Base-by-base conservation (phyloP, 306 rosid genomes). In the Erythrophleum fordii region DNA sequence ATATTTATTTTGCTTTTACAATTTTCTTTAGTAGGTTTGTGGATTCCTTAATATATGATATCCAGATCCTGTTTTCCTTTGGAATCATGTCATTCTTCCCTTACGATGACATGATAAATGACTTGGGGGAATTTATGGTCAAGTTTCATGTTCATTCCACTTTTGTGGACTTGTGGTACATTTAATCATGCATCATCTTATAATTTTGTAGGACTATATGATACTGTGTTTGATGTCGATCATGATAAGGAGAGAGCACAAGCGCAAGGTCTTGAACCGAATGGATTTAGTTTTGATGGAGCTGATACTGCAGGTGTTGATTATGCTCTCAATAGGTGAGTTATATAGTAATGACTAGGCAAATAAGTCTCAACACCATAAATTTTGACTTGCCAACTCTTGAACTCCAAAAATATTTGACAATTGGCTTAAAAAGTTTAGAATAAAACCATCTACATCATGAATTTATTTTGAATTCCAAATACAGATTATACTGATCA, bases 201-300 rank as follows among this genome's bases (percentile, higher is more conserved):
- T 62, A 29, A 61, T 77, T 66, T 72, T 86, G 42, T 83, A 93
- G 99, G 99, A 86, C 98, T 95, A 78, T 80, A 85, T 5, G 99
- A 95, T 77, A 91, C 98, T 6, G 98, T 95, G 56, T 89, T 89
- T 83, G 99, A 95, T 10, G 93, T 91, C 44, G 93, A 95, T 82
- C 72, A 89, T 71, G 98, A 90, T 65, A 88, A 55, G 83, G 98
- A 90, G 80, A 93, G 98, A 85, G 98, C 99, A 76, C 71, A 87
- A 82, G 87, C 89, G 0, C 89, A 92, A 80, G 93, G 93, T 79
- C 89, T 95, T 44, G 94, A 91, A 87, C 90, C 98, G 29, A 95
- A 95, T 86, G 99, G 99, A 70, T 95, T 92, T 84, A 86, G 75
- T 83, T 95, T 95, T 74, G 99, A 95, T 80, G 97, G 97, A 77